Base-by-base conservation (phyloP, 805 yeast species). In the Starmerella apis region DNA sequence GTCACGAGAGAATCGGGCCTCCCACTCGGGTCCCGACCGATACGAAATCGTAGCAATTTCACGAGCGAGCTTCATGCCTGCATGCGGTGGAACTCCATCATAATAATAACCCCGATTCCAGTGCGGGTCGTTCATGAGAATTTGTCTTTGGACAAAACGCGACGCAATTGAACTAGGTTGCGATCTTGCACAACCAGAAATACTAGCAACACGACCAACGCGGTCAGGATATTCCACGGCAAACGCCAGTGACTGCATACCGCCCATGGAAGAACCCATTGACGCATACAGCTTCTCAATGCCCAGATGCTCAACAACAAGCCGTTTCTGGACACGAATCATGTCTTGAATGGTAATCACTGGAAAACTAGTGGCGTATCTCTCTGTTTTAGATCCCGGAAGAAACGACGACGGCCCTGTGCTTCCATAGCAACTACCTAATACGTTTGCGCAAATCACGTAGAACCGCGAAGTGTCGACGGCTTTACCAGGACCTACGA, bases 21-120 rank as follows among this genome's bases (percentile, higher is more conserved):
- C 96, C 96, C 96, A 88, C 66, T 88, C 96, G 1, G 96, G 96
- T 2, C 96, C 96, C 1, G 95, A 85, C 58, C 96, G 73, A 65
- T 88, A 88, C 0, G 96, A 86, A 49, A 88, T 85, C 0, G 96
- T 88, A 28, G 96, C 96, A 44, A 88, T 86, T 65, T 86, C 95
- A 55, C 96, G 74, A 1, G 96, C 90, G 32, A 88, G 73, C 63
- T 88, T 88, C 96, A 88, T 87, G 14, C 96, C 96, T 22, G 82
- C 79, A 64, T 88, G 96, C 1, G 96, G 96, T 7, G 95, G 95
- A 1, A 87, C 70, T 3, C 68, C 63, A 52, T 74, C 86, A 63
- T 88, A 88, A 64, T 84, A 84, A 64, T 78, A 81, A 0, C 96
- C 96, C 56, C 95, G 75, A 57, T 82, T 83, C 96, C 96, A 88